Base-by-base conservation (phyloP, 2,329 filamentous ascomycete species). In the Onygena corvina region DNA sequence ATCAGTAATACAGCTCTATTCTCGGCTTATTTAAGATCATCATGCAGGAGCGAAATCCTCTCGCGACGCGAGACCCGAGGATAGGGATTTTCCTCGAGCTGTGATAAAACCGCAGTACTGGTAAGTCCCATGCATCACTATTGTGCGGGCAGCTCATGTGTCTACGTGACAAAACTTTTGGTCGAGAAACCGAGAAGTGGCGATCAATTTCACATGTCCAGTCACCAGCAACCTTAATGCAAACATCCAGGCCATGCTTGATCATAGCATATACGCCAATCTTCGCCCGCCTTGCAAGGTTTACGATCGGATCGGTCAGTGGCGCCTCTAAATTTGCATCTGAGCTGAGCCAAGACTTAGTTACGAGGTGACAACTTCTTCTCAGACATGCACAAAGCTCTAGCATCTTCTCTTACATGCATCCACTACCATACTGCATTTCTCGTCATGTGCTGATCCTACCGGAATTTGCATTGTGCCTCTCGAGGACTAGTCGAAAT, bases 381-480 rank as follows among this genome's bases (percentile, higher is more conserved):
- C 5, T 40, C 16, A 2, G n/a, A 12, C 38, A 42, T 27, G 38
- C 38, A 42, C 21, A 25, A 42, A 42, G 21, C 38, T 42, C 12
- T 23, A 42, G 38, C 36, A 23, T 23, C 38, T 42, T 27, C 25
- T 8, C 38, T n/a, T n/a, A 42, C n/a, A 18, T 27, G 20, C 21
- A 42, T 42, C 27, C 25, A 42, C 38, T n/a, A 14, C 3, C 5
- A 21, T 40, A n/a, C 27, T 27, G 38, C 38, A 8, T 20, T 42
- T 42, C 21, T 42, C 21, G 21, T 42, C 38, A 42, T 42, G 38
- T 42, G 38, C 38, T 21, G 38, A 42, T 42, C 38, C 38, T 42
- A 7, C 38, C 21, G 11, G 38, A 23, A n/a, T 27, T 7, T 42
- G 14, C 38, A 23, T 42, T 23, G 25, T 16, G n/a, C n/a, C n/a